Evolutionary conservation across 345 rosid species (phyloP).

Genomic region (Passiflora organensis): DNA sequence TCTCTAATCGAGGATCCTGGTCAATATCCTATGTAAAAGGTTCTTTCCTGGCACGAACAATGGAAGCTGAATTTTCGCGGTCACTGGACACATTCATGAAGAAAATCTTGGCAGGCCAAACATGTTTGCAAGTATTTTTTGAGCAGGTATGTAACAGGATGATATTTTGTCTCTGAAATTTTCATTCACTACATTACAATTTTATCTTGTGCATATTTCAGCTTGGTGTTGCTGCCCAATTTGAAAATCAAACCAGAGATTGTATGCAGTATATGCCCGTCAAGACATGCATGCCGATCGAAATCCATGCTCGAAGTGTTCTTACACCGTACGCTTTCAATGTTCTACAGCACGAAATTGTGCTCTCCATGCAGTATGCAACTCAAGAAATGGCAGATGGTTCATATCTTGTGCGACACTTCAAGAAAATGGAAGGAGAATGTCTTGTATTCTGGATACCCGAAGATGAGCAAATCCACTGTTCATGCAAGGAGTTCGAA

Average conservation of each 20-base stretch:
- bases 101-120: slow-evolving; percentile 45
- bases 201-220: slow-evolving; percentile 29
- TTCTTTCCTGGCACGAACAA: slow-evolving; percentile 63
- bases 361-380: slow-evolving; percentile 71
- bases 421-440: slow-evolving; percentile 79
- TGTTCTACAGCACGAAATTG: slow-evolving; percentile 65
- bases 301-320: slow-evolving; percentile 70
- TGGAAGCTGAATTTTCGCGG: slow-evolving; percentile 59
- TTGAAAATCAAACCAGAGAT: slow-evolving; percentile 33
- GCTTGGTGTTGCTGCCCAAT: slow-evolving; percentile 54
- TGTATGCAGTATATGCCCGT: slow-evolving; percentile 40
- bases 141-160: slow-evolving; percentile 63
- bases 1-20: slow-evolving; percentile 63
- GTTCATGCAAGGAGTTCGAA: slow-evolving; percentile 94
- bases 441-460: slow-evolving; percentile 63
- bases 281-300: slow-evolving; percentile 79
- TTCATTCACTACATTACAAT: slow-evolving; percentile 1
- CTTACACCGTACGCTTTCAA: slow-evolving; percentile 80
- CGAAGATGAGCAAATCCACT: slow-evolving; percentile 70
- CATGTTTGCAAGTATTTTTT: slow-evolving; percentile 68
- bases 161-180: background rate
- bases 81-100: slow-evolving; percentile 56
- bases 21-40: slow-evolving; percentile 53
- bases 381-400: slow-evolving; percentile 76
- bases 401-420: slow-evolving; percentile 66